These are phyloP conservation scores for Aspergillus felis DNA, from an alignment of 2,329 filamentous ascomycete species.

Conservation along the genomic window DNA sequence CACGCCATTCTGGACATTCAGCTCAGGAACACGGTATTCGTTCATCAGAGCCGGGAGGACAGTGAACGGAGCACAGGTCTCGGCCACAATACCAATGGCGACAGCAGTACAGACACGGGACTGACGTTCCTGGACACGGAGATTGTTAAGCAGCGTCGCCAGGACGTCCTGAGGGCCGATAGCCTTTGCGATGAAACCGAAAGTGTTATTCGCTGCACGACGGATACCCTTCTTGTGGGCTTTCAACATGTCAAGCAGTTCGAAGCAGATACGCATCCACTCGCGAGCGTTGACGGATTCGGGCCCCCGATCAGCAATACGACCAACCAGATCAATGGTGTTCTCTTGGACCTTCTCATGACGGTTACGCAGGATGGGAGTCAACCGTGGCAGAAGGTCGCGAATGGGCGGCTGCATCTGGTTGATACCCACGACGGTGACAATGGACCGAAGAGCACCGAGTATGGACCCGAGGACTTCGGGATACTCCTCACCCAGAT, in stretches of 20 bases:
- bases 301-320: conserved; percentile 93
- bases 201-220: conserved; percentile 97
- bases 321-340: conserved; percentile 94
- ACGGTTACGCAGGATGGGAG: conserved; percentile 95
- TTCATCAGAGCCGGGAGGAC: conserved; percentile 99
- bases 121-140: conserved; percentile 95
- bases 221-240: conserved; percentile 99
- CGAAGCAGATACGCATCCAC: conserved; percentile 99
- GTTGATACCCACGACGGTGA: conserved; percentile 94
- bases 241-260: conserved; percentile 98
- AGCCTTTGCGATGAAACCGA: conserved; percentile 98
- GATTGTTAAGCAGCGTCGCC: conserved; percentile 91
- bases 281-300: conserved; percentile 95
- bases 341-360: conserved; percentile 99
- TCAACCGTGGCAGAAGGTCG: conserved; percentile 88
- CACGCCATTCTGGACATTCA: conserved; percentile 98
- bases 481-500: conserved; percentile 96
- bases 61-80: conserved; percentile 97
- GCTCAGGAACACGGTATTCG: conserved; percentile 95
- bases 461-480: conserved; percentile 96
- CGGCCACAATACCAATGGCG: conserved; percentile 95
- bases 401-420: conserved; percentile 99
- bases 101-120: conserved; percentile 98
- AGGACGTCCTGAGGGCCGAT: conserved; percentile 97
- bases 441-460: conserved; percentile 89